These are phyloP conservation scores for Penstemon newberryi DNA, from an alignment of 257 asterid genomes.

Conservation along the genomic window DNA sequence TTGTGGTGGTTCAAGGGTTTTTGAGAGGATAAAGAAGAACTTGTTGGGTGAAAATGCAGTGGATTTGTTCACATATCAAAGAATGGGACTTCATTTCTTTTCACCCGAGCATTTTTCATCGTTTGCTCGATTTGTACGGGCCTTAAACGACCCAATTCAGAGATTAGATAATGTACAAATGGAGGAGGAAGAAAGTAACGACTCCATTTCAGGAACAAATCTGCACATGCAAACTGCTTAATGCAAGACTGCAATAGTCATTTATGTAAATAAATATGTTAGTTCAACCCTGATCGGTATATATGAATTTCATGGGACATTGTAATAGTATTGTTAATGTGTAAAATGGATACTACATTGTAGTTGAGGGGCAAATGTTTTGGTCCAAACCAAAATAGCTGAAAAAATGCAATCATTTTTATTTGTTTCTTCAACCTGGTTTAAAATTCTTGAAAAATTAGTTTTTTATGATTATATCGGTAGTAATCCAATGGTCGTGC, in stretches of 20 bases:
- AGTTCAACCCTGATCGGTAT: neutral
- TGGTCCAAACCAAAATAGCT: too few species aligned
- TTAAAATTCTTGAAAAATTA: too few species aligned
- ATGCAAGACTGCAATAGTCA: neutral
- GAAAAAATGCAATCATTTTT: too few species aligned
- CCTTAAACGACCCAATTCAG: constrained; percentile 38
- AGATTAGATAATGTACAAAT: constrained; percentile 48
- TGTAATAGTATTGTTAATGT: constrained; percentile 14
- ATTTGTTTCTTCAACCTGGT: too few species aligned
- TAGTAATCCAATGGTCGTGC: too few species aligned
- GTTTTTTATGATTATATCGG: too few species aligned
- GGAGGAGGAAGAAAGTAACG: constrained; percentile 29
- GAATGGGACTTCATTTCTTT: constrained; percentile 94
- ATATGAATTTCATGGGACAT: constrained; percentile 5
- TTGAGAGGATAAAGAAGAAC: constrained; percentile 54
- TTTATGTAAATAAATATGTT: constrained; percentile 34
- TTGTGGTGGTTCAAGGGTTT: constrained; percentile 40
- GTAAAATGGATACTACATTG: constrained; percentile 21
- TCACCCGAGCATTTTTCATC: constrained; percentile 72
- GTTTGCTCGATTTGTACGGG: constrained; percentile 54
- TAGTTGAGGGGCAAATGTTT: neutral
- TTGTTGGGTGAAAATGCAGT: constrained; percentile 45
- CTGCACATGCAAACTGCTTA: constrained; percentile 63
- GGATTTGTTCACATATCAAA: constrained; percentile 62
- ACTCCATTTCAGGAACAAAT: constrained; percentile 31